Conservation (phyloP, 2,329 filamentous ascomycete species). For the Moelleriella libera region DNA sequence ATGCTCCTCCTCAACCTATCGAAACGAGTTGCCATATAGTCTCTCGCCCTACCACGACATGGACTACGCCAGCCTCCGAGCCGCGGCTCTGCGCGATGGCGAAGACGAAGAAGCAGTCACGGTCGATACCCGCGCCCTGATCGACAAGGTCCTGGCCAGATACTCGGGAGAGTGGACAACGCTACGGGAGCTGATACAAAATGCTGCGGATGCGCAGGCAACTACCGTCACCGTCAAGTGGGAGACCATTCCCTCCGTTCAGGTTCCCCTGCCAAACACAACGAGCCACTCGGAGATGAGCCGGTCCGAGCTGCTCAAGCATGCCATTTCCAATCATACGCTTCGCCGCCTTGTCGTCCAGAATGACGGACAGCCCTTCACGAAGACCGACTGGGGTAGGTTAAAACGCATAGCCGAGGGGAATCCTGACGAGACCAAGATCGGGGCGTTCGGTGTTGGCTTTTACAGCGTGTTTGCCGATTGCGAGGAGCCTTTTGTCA, state of each 20-base stretch:
- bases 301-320: slow-evolving; percentile 61
- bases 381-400: slow-evolving; percentile 80
- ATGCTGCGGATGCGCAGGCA: slow-evolving; percentile 93
- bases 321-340: slow-evolving; percentile 74
- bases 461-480: slow-evolving; percentile 99
- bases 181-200: slow-evolving; percentile 88
- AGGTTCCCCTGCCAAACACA: slow-evolving; percentile 53
- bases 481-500: slow-evolving; percentile 94
- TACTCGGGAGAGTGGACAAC: slow-evolving; percentile 94
- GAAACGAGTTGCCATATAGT: too few relatives aligned
- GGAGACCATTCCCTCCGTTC: slow-evolving; percentile 75
- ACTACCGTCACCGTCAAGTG: slow-evolving; percentile 81
- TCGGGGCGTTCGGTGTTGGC: slow-evolving; percentile 93
- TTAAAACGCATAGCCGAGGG: slow-evolving; percentile 97
- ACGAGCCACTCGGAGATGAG: slow-evolving; percentile 47
- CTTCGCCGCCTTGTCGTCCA: slow-evolving; percentile 77
- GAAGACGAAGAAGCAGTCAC: slow-evolving; percentile 95
- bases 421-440: slow-evolving; percentile 97
- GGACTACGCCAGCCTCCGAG: slow-evolving; percentile 66
- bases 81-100: slow-evolving; percentile 72
- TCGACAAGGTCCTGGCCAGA: slow-evolving; percentile 91
- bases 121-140: slow-evolving; percentile 89
- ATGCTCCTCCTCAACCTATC: background rate
- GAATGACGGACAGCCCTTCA: slow-evolving; percentile 84
- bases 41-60: slow-evolving; percentile 21